These are phyloP conservation scores for Rutstroemia sp. DNA, from an alignment of 2,329 filamentous ascomycete species.

Conservation along the genomic window DNA sequence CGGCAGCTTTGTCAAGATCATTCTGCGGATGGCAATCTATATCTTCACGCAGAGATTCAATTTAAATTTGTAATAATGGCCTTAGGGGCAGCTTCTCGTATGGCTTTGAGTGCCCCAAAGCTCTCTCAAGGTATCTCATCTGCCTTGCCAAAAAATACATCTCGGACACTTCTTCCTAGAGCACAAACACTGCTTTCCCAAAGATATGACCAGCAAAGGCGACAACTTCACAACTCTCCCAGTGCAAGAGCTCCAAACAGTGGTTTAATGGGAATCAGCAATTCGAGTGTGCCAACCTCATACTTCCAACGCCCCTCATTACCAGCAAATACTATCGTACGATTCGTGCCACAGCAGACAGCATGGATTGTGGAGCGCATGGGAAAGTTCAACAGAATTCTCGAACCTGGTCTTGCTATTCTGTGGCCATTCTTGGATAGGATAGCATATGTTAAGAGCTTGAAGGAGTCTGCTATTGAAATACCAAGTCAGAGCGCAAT, in stretches of 20 bases:
- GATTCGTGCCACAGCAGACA: slow-evolving; percentile 98
- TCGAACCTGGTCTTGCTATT: slow-evolving; percentile 85
- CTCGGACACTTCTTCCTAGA: slow-evolving; percentile 15
- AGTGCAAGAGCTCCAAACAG: slow-evolving; percentile 22
- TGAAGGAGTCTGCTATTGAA: slow-evolving; percentile 94
- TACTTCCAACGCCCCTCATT: slow-evolving; percentile 72
- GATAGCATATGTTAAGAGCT: slow-evolving; percentile 94
- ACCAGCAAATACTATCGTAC: slow-evolving; percentile 88
- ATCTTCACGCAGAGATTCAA: background rate
- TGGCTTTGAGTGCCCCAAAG: slow-evolving; percentile 17
- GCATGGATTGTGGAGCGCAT: slow-evolving; percentile 99
- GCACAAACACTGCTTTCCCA: slow-evolving; percentile 17
- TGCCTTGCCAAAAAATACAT: slow-evolving; percentile 11
- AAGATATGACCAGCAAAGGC: slow-evolving; percentile 18
- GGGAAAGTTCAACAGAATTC: slow-evolving; percentile 92
- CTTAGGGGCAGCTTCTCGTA: slow-evolving; percentile 20
- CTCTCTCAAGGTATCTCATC: slow-evolving; percentile 17
- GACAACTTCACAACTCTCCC: slow-evolving; percentile 23
- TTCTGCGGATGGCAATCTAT: background rate
- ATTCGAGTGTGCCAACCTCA: slow-evolving; percentile 48
- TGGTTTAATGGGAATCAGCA: slow-evolving; percentile 26
- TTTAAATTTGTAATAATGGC: slow-evolving; percentile 12
- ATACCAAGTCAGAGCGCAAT: slow-evolving; percentile 97
- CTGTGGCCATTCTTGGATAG: slow-evolving; percentile 86
- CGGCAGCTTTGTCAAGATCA: background rate